Evolutionary conservation across 805 yeast species (phyloP).

Genomic region (Starmerella bombi): DNA sequence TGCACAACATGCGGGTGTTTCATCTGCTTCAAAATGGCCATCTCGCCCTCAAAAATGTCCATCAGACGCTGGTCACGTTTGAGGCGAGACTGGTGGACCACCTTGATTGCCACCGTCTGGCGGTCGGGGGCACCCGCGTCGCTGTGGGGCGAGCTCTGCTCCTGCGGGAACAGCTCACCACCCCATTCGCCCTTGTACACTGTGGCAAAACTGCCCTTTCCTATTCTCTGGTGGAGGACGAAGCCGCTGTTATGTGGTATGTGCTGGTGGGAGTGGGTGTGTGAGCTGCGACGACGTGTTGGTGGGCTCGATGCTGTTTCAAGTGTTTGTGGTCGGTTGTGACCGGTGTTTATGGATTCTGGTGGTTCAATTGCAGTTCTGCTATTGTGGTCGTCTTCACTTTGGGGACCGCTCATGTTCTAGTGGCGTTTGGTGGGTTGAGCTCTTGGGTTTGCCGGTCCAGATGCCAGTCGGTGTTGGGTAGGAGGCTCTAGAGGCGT

Average conservation of each 20-base stretch:
- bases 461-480: too few species aligned
- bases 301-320: background rate
- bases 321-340: background rate
- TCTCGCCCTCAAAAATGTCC: slow-evolving; percentile 87
- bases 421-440: too few species aligned
- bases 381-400: background rate
- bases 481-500: too few species aligned
- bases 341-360: background rate
- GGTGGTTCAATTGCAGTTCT: background rate
- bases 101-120: slow-evolving; percentile 69
- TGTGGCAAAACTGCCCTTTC: slow-evolving; percentile 90
- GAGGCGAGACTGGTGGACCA: slow-evolving; percentile 69
- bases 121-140: background rate
- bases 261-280: slow-evolving; percentile 1
- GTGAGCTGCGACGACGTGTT: background rate
- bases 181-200: slow-evolving; percentile 65
- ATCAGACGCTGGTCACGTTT: slow-evolving; percentile 57
- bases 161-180: slow-evolving; percentile 17
- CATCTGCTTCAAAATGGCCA: slow-evolving; percentile 72
- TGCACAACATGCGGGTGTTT: slow-evolving; percentile 90
- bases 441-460: too few species aligned
- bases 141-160: slow-evolving; percentile 29
- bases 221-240: slow-evolving; percentile 58
- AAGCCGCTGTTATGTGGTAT: slow-evolving; percentile 13
- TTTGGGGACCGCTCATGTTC: background rate